Percentiles rank a stretch among this genome's conserved stretches.
phyloP scores from a whole-genome alignment of 208 protist species.

The Novymonas esmeraldas region DNA sequence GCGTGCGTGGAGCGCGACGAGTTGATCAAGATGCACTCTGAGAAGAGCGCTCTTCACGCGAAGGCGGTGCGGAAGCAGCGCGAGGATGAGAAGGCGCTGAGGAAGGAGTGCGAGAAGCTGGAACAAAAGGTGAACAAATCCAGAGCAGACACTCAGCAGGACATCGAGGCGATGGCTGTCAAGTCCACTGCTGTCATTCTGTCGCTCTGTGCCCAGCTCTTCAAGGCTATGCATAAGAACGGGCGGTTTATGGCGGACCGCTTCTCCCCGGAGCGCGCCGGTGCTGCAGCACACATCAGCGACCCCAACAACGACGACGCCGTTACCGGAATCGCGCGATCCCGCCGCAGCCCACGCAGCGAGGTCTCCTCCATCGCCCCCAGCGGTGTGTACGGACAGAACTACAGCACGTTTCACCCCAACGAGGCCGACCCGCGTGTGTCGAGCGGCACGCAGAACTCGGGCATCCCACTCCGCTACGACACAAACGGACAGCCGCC shows the following conservation, averaged over 20 bases:
- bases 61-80: conserved; percentile 4
- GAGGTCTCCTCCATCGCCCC: no score
- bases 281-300: not conserved
- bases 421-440: no score
- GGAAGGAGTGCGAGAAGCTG: conserved; percentile 15
- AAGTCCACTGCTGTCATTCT: conserved; percentile 5
- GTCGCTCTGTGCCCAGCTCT: conserved; percentile 10
- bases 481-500: no score
- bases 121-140: not conserved
- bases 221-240: conserved; percentile 22
- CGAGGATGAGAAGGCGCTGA: conserved; percentile 7
- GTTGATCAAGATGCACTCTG: not conserved
- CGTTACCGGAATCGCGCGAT: no score
- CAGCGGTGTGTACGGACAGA: no score
- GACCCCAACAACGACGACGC: no score
- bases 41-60: not conserved
- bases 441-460: no score
- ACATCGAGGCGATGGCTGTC: conserved; percentile 7
- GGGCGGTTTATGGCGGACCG: conserved; percentile 3
- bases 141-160: not conserved
- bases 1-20: conserved; percentile 6
- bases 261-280: conserved; percentile 1
- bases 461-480: no score
- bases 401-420: no score
- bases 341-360: no score